phyloP scores from a whole-genome alignment of 208 protist genomes.

The Phytomonas serpens region DNA sequence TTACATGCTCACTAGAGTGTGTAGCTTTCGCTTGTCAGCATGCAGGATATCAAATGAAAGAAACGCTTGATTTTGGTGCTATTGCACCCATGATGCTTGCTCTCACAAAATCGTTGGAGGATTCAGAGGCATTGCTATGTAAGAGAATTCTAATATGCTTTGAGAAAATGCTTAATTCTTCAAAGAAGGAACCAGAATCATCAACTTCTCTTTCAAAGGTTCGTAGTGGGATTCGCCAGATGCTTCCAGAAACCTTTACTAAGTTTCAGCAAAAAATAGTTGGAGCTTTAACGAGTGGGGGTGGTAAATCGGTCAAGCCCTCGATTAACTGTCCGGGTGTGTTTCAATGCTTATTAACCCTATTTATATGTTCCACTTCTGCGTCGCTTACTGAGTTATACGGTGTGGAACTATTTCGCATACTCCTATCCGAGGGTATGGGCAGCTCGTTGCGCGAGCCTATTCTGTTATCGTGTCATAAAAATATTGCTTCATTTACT shows the following conservation, averaged over 20 bases:
- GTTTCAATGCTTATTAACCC: slow-evolving; percentile 24
- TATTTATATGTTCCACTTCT: slow-evolving; percentile 43
- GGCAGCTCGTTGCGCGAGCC: slow-evolving; percentile 17
- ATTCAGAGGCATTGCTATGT: background rate
- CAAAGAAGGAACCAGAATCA: background rate
- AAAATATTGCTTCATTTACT: slow-evolving; percentile 25
- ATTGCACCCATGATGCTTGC: slow-evolving; percentile 20
- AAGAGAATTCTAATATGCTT: slow-evolving; percentile 9
- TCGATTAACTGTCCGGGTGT: slow-evolving; percentile 24
- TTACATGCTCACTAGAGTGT: slow-evolving; percentile 26
- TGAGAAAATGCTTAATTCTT: slow-evolving; percentile 15
- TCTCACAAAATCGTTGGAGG: background rate
- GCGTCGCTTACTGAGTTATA: slow-evolving; percentile 18
- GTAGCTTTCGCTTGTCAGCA: slow-evolving; percentile 27
- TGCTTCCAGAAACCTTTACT: slow-evolving; percentile 10
- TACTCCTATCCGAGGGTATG: slow-evolving; percentile 12
- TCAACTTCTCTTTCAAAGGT: background rate
- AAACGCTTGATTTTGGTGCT: slow-evolving; percentile 29
- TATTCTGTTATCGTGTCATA: slow-evolving; percentile 32
- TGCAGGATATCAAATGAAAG: slow-evolving; percentile 19
- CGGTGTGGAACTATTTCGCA: slow-evolving; percentile 35
- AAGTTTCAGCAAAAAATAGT: slow-evolving; percentile 7
- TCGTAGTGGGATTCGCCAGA: slow-evolving; percentile 6
- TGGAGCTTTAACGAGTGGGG: background rate
- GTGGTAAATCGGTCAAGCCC: background rate